Evolutionary conservation across 2,329 filamentous ascomycete genomes (phyloP).

Genomic region (Apiospora arundinis): DNA sequence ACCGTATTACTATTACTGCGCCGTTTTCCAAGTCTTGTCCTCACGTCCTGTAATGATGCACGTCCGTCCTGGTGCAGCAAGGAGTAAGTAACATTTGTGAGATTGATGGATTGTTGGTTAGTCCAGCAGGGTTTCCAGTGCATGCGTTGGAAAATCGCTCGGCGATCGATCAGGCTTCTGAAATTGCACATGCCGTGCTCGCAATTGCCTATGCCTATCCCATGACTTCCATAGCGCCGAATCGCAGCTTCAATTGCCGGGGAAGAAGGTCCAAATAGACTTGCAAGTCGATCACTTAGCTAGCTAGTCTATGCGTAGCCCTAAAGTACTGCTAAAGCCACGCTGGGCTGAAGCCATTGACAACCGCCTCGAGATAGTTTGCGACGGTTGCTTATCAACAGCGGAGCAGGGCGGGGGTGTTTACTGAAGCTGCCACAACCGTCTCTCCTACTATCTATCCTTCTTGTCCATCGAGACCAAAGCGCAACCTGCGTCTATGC

Average conservation of each 20-base stretch:
- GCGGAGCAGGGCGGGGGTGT: neutral
- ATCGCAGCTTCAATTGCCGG: neutral
- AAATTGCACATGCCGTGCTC: neutral
- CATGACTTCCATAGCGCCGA: neutral
- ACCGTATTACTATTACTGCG: neutral
- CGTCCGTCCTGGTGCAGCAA: neutral
- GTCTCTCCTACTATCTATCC: neutral
- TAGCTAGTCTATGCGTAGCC: neutral
- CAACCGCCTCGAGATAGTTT: neutral
- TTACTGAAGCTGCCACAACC: neutral
- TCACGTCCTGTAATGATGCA: neutral
- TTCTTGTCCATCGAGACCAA: neutral
- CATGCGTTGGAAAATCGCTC: neutral
- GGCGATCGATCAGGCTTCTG: neutral
- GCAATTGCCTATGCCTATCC: neutral
- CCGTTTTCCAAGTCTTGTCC: neutral
- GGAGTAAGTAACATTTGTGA: neutral
- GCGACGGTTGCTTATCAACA: slow-evolving; percentile 9
- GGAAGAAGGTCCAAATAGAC: neutral
- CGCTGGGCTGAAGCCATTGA: slow-evolving; percentile 10
- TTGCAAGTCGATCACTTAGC: neutral
- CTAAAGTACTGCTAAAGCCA: neutral
- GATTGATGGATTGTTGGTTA: neutral
- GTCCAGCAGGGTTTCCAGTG: neutral
- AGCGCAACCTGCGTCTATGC: neutral